phyloP scores from a whole-genome alignment of 257 asterid species.

The Salvia rosmarinus region DNA sequence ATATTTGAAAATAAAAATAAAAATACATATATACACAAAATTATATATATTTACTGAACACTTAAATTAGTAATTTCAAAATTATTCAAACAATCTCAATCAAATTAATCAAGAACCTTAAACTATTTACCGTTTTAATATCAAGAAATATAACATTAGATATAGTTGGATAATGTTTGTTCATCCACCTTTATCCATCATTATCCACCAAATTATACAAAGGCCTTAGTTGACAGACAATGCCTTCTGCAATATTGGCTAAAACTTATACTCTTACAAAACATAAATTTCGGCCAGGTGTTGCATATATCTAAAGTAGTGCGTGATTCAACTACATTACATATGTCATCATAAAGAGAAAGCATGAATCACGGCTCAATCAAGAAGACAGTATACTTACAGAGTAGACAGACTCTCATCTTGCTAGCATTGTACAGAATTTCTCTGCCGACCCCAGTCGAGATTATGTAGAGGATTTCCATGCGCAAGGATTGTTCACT shows the following conservation, averaged over 20 bases:
- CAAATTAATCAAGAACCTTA: too few species aligned
- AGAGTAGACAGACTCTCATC: background rate
- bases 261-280: too few species aligned
- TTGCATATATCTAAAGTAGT: background rate
- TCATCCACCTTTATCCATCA: too few species aligned
- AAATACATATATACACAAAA: too few species aligned
- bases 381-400: background rate
- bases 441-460: background rate
- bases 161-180: background rate
- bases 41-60: too few species aligned
- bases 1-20: background rate
- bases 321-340: background rate
- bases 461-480: background rate
- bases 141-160: background rate
- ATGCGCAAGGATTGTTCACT: slow-evolving; percentile 37
- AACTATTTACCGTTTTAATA: too few species aligned
- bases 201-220: too few species aligned
- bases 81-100: too few species aligned
- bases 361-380: background rate
- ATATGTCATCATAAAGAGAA: background rate
- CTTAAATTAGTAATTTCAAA: too few species aligned
- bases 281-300: background rate
- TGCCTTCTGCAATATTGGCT: too few species aligned
- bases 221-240: too few species aligned
- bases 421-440: slow-evolving; percentile 7